Base-by-base conservation (phyloP, 352 stramenopile species). In the Phytophthora citricola region DNA sequence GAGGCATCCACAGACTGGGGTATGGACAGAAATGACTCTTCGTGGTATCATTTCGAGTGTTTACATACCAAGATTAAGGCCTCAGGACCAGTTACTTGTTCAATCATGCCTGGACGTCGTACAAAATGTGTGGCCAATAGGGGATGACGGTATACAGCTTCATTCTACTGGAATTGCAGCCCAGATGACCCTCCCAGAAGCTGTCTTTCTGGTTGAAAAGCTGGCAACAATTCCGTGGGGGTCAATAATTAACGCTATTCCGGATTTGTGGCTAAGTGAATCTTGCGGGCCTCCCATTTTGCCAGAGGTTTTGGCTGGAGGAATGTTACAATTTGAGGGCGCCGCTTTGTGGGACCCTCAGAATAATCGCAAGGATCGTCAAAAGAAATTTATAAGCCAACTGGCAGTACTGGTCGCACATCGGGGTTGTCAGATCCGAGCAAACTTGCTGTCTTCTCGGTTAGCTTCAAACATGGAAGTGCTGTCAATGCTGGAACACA, bases 11-110 rank as follows among this genome's bases (percentile, higher is more conserved):
- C 26, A 7, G 9, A 36, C 40, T 9, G 51, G 65, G 10, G 40
- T 34, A 11, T 74, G 66, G 66, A 60, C 29, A 24, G 26, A 29
- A 39, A 22, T 55, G 31, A 62, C 45, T 9, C 15, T 78, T 47
- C 52, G 58, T 31, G 60, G 53, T 1, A 43, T 73, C 6, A 72
- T 78, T 36, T 34, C 27, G n/a, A 75, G 56, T 29, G 58, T 79
- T 7, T 88, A 88, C 32, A 48, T 36, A 0, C 60, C 72, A 1
- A 69, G 48, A 9, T 4, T 88, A 31, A 26, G 24, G 31, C 31
- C 50, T 6, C 43, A 75, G 15, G 76, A 83, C 26, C 47, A 63
- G 20, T 8, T 43, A 12, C 54, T 85, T 9, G 46, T 83, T n/a
- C 14, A 59, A 27, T 73, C 39, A 22, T 83, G 72, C 15, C 27